Evolutionary conservation across 495 filamentous ascomycete genomes (phyloP), one percentile per base, ranked within the genome.

Genomic region (Podospora pseudocomata): DNA sequence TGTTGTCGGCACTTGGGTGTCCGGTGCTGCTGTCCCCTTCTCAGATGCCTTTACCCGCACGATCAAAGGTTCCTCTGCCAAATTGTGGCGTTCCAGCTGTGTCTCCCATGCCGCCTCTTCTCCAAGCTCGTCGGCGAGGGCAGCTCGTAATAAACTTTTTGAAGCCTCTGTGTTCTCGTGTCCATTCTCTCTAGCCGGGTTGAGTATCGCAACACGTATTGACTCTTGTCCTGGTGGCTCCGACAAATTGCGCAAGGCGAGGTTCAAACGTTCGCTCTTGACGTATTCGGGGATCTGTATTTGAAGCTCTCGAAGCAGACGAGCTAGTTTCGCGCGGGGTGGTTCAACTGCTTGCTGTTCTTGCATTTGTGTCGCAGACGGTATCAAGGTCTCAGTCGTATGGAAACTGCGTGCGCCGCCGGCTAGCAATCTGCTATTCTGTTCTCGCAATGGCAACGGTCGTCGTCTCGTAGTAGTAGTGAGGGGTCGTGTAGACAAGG

Each of bases 91-190:
- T 26, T 88, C 83, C 64, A 97, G 77, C 61, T 85, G 76, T 72
- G 84, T 82, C 74, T 97, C 94, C 92, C 92, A 96, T 56, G 80
- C 77, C 63, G 86, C 82, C 70, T 88, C 82, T 0, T 78, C 73
- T 39, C 82, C 82, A 72, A 97, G 80, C 16, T 93, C 90, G 79
- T 97, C 94, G 23, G 91, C 91, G 20, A 97, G 82, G 60, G 96
- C 78, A 44, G 90, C 79, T 32, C 86, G 84, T 16, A 92, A 84
- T 16, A 98, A 83, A 67, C 86, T 86, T 1, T 49, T 49, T 3
- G 39, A 49, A 11, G 15, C 39, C 15, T 49, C 39, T 11, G 39
- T 49, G 39, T 49, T 49, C n/a, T 65, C 28, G 61, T 34, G 65
- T 7, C 77, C 72, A 6, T 83, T 68, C n/a, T 26, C 16, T 61